Conservation (phyloP, 164 flowering plant species). For the Annona squamosa region DNA sequence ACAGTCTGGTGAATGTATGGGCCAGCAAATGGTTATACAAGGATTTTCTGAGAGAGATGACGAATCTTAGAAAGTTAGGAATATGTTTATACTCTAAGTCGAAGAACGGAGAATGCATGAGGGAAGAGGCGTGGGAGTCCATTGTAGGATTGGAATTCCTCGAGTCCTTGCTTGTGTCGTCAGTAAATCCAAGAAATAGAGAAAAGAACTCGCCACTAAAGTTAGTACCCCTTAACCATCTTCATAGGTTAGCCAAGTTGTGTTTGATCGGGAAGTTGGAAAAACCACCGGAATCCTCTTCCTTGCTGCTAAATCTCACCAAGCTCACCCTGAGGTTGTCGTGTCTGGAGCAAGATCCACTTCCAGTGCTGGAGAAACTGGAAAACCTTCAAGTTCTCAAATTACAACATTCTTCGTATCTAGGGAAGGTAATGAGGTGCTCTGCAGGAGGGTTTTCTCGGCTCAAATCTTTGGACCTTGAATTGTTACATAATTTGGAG, state of each 20-base stretch:
- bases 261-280: not conserved
- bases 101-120: not conserved
- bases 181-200: too few relatives aligned
- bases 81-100: too few relatives aligned
- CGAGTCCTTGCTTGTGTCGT: not conserved
- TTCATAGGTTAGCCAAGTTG: not conserved
- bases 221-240: too few relatives aligned
- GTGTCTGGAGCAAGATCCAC: not conserved
- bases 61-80: not conserved
- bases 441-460: not conserved
- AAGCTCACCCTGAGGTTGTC: not conserved
- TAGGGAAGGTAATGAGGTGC: not conserved
- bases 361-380: not conserved
- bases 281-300: not conserved
- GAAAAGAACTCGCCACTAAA: too few relatives aligned
- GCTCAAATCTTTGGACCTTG: not conserved
- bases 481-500: not conserved
- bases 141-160: not conserved
- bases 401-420: not conserved
- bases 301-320: not conserved
- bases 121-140: not conserved
- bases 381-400: not conserved
- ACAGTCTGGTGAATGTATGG: not conserved
- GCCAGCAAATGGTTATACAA: not conserved
- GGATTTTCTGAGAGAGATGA: not conserved